phyloP scores from a whole-genome alignment of 306 rosid species.

The Inga leiocalycina region DNA sequence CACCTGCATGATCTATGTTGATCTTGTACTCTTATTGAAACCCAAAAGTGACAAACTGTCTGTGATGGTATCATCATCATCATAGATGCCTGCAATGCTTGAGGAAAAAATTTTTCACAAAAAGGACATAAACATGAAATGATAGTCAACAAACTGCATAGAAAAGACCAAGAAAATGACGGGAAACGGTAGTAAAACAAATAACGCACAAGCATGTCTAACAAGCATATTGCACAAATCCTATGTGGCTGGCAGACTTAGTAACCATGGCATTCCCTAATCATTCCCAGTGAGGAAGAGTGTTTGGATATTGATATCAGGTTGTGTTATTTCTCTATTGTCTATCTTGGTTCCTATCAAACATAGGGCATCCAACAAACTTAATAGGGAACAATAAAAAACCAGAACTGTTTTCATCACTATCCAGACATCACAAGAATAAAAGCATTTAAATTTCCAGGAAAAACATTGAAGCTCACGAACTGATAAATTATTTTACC shows the following conservation, averaged over 20 bases:
- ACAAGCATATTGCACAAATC: constrained; percentile 4
- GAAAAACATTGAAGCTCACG: background rate
- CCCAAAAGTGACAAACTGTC: constrained; percentile 63
- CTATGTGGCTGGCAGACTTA: no score
- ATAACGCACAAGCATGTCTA: constrained; percentile 19
- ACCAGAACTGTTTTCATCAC: constrained; percentile 23
- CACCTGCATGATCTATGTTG: constrained; percentile 70
- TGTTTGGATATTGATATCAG: no score
- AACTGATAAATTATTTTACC: constrained; percentile 58
- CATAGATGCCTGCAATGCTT: constrained; percentile 71
- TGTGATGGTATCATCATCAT: constrained; percentile 66
- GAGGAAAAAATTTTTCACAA: constrained; percentile 55
- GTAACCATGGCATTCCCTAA: no score
- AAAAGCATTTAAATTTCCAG: background rate
- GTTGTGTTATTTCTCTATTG: no score
- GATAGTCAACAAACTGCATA: constrained; percentile 50
- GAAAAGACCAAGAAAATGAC: constrained; percentile 35
- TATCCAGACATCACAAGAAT: background rate
- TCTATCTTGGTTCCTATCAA: background rate
- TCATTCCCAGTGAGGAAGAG: no score
- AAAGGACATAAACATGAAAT: constrained; percentile 52
- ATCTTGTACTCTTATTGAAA: constrained; percentile 58
- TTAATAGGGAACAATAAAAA: constrained; percentile 5
- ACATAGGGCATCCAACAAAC: constrained; percentile 9
- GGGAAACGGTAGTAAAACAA: constrained; percentile 17